Evolutionary conservation across 2,329 filamentous ascomycete genomes (phyloP).

Genomic region (Diaporthe sp.): DNA sequence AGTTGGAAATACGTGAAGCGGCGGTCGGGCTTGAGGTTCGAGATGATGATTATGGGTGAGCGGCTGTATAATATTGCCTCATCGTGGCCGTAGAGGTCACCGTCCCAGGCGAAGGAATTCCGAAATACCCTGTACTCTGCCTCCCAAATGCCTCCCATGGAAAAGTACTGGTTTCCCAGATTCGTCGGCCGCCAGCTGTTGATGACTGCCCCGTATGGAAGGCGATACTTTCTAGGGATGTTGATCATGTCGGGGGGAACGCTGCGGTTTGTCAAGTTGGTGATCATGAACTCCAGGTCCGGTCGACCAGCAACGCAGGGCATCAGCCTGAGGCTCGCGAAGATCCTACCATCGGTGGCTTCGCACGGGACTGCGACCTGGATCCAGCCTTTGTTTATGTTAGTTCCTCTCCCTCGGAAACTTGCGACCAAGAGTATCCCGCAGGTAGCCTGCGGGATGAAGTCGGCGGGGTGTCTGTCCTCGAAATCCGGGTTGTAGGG

Average conservation of each 20-base stretch:
- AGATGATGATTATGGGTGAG: constrained; percentile 25
- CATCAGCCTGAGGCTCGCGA: neutral
- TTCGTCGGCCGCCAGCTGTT: neutral
- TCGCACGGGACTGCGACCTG: neutral
- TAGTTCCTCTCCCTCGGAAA: neutral
- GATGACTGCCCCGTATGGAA: neutral
- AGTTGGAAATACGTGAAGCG: constrained; percentile 22
- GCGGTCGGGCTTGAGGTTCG: neutral
- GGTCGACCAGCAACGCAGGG: neutral
- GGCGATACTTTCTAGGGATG: neutral
- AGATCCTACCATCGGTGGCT: neutral
- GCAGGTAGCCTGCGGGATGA: neutral
- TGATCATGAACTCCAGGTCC: neutral
- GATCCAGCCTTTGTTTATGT: neutral
- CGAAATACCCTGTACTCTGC: neutral
- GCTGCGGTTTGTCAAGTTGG: neutral
- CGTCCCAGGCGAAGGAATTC: constrained; percentile 37
- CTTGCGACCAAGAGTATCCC: neutral
- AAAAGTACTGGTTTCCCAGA: neutral
- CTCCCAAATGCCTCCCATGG: neutral
- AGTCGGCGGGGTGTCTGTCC: neutral
- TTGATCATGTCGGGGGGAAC: neutral
- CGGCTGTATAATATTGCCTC: constrained; percentile 36
- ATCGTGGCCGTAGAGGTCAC: constrained; percentile 39
- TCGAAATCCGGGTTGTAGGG: neutral